Percentiles rank a stretch among this genome's conserved stretches.
Evolutionary conservation across 331 rosid species (phyloP).

Genomic region (Quercus phellos): DNA sequence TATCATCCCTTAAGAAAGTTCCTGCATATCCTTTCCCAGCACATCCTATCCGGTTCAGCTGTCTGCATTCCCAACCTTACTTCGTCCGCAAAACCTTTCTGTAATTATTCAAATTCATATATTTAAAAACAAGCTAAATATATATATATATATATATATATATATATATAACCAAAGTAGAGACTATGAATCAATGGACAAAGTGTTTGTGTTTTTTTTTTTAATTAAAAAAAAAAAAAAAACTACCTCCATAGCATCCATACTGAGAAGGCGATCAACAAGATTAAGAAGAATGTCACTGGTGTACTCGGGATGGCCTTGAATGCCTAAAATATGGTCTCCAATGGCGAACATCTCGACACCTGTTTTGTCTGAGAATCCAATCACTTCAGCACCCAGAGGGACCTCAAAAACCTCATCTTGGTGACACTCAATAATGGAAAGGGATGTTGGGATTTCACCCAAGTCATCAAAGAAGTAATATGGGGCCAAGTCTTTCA

Average conservation of each 20-base stretch:
- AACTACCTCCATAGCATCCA: constrained; percentile 42
- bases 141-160: neutral
- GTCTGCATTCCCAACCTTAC: constrained; percentile 34
- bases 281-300: constrained; percentile 47
- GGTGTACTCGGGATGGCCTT: constrained; percentile 66
- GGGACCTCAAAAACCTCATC: constrained; percentile 75
- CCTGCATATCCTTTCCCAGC: constrained; percentile 54
- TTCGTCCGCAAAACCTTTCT: constrained; percentile 47
- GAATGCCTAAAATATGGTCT: constrained; percentile 57
- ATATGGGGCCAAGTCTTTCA: constrained; percentile 24
- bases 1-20: constrained; percentile 47
- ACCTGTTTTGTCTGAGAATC: constrained; percentile 52
- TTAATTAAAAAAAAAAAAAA: too few species aligned
- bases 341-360: constrained; percentile 63
- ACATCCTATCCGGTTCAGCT: constrained; percentile 48
- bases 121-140: neutral
- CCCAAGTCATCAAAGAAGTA: constrained; percentile 21
- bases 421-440: constrained; percentile 55
- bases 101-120: constrained; percentile 12
- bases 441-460: constrained; percentile 36
- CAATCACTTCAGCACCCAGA: constrained; percentile 50
- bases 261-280: constrained; percentile 47
- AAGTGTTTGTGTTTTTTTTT: neutral
- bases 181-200: neutral
- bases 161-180: neutral